Percentiles rank a stretch among this genome's conserved stretches.
phyloP scores from a whole-genome alignment of 83 land plant genomes.

The Picea engelmannii region DNA sequence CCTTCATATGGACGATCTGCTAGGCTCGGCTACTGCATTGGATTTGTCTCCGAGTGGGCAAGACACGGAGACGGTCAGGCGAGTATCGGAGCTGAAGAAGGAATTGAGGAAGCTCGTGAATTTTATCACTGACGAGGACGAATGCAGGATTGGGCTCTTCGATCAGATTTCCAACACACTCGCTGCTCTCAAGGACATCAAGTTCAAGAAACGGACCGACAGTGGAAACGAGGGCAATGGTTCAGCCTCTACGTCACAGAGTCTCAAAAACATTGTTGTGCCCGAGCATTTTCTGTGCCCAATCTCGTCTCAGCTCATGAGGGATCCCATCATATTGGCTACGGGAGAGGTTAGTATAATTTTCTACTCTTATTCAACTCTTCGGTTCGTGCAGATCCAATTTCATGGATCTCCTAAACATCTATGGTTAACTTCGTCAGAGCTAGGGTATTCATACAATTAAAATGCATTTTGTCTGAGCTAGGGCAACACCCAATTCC shows the following conservation, averaged over 20 bases:
- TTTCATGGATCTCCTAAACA: too few species aligned
- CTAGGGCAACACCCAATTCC: too few species aligned
- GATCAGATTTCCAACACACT: slow-evolving; percentile 10
- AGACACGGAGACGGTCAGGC: neutral
- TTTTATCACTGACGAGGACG: neutral
- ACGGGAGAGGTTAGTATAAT: slow-evolving; percentile 50
- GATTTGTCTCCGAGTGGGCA: neutral
- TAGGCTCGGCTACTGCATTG: neutral
- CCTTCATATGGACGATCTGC: neutral
- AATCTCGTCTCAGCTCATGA: slow-evolving; percentile 67
- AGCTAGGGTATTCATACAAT: neutral
- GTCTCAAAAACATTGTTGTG: neutral
- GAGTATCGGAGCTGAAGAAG: neutral
- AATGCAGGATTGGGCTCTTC: neutral
- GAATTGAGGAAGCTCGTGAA: neutral
- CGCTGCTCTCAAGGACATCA: neutral
- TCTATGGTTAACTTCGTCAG: neutral
- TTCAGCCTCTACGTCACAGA: neutral
- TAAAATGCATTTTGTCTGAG: neutral
- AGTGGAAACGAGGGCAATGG: neutral
- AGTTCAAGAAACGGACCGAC: neutral
- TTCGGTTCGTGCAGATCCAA: neutral
- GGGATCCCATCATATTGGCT: slow-evolving; percentile 77
- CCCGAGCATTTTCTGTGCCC: slow-evolving; percentile 73
- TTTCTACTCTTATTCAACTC: neutral